These are phyloP conservation scores for Colletotrichum lindemuthianum DNA, from an alignment of 2,329 filamentous ascomycete genomes.

Conservation along the genomic window DNA sequence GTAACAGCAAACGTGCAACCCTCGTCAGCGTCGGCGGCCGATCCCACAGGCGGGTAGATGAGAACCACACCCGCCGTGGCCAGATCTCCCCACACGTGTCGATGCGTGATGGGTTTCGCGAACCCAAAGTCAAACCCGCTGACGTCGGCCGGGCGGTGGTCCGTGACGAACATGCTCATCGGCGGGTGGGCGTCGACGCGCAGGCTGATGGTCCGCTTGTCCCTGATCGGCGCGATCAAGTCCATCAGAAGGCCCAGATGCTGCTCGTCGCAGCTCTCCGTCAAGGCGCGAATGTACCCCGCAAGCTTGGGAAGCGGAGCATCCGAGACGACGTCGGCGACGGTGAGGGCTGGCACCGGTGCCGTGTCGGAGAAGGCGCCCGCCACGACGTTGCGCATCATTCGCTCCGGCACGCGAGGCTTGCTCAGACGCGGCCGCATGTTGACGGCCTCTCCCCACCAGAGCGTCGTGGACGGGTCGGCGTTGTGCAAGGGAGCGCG, in stretches of 20 bases:
- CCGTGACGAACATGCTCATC: constrained; percentile 47
- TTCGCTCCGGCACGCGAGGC: constrained; percentile 45
- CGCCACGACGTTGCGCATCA: constrained; percentile 49
- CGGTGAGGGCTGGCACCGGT: constrained; percentile 43
- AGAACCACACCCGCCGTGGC: constrained; percentile 43
- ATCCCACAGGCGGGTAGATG: constrained; percentile 45
- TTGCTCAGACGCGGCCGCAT: constrained; percentile 49
- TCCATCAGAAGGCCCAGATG: constrained; percentile 43
- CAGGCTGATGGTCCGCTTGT: constrained; percentile 48
- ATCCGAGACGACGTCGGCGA: constrained; percentile 47
- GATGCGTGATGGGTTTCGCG: constrained; percentile 44
- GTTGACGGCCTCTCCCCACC: constrained; percentile 51
- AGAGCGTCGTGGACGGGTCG: constrained; percentile 40
- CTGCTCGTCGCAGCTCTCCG: constrained; percentile 47
- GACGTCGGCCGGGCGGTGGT: constrained; percentile 47
- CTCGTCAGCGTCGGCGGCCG: constrained; percentile 44
- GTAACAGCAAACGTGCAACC: constrained; percentile 47
- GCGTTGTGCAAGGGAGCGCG: constrained; percentile 48
- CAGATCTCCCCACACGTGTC: constrained; percentile 44
- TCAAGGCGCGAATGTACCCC: constrained; percentile 49
- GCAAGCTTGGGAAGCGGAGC: constrained; percentile 48
- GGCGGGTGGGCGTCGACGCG: constrained; percentile 49
- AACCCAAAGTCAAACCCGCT: constrained; percentile 49
- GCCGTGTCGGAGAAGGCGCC: constrained; percentile 41
- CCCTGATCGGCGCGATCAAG: constrained; percentile 46